These are phyloP conservation scores for Pichia terricola DNA, from an alignment of 1,139 yeast species.

Conservation along the genomic window DNA sequence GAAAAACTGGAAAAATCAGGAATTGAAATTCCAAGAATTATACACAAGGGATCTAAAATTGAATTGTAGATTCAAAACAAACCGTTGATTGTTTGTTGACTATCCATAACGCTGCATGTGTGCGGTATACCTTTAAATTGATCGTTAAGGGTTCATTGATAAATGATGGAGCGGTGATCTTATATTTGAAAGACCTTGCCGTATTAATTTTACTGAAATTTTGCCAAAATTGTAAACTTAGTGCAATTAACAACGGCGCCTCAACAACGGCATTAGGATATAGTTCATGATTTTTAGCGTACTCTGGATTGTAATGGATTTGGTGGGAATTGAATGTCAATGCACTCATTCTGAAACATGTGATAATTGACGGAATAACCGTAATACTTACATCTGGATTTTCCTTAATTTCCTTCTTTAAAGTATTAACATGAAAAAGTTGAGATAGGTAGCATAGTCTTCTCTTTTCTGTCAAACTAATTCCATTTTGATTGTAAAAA, in stretches of 20 bases:
- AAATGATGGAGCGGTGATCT: constrained; percentile 22
- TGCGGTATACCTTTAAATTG: constrained; percentile 2
- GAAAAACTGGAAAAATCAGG: constrained; percentile 21
- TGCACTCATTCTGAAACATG: constrained; percentile 51
- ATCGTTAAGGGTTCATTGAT: constrained; percentile 14
- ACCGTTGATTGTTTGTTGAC: constrained; percentile 2
- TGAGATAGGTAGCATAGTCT: constrained; percentile 27
- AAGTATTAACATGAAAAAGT: constrained; percentile 9
- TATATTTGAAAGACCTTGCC: constrained; percentile 17
- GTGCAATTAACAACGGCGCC: constrained; percentile 69
- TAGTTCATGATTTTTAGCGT: constrained; percentile 45
- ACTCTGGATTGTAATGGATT: constrained; percentile 61
- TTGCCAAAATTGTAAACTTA: constrained; percentile 44
- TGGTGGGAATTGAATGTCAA: constrained; percentile 74
- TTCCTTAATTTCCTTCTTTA: not conserved
- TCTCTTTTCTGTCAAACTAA: constrained; percentile 25
- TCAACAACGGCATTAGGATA: constrained; percentile 60
- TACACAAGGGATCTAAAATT: constrained; percentile 8
- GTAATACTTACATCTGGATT: constrained; percentile 1
- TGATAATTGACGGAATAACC: constrained; percentile 17
- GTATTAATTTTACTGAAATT: not conserved
- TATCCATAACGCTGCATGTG: constrained; percentile 7
- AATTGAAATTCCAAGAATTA: constrained; percentile 10
- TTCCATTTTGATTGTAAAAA: constrained; percentile 14
- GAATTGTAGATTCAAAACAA: constrained; percentile 10